These are phyloP conservation scores for Cyathus striatus DNA, from an alignment of 768 basidiomycete genomes.

Conservation along the genomic window DNA sequence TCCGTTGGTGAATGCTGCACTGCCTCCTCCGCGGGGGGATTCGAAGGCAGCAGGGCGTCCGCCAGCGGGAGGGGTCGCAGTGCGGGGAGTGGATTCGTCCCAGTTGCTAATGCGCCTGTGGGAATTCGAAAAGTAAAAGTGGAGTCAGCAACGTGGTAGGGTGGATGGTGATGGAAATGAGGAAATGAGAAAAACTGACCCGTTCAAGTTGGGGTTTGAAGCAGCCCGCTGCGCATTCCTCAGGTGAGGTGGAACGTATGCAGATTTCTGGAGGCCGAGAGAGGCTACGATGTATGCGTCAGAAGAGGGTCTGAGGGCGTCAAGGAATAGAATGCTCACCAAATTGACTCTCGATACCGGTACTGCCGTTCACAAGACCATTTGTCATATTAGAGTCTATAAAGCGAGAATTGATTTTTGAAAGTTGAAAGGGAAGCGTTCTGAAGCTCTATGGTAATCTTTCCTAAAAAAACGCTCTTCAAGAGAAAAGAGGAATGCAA, in stretches of 20 bases:
- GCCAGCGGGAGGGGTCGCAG: slow-evolving; percentile 38
- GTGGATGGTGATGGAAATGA: slow-evolving; percentile 5
- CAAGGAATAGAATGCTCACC: slow-evolving; percentile 35
- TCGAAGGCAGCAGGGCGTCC: too few relatives aligned
- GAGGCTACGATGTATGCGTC: slow-evolving; percentile 41
- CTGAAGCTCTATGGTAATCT: too few relatives aligned
- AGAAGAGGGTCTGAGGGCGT: slow-evolving; percentile 5
- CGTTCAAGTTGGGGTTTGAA: slow-evolving; percentile 61
- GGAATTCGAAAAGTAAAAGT: slow-evolving; percentile 9
- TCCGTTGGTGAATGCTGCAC: slow-evolving; percentile 30
- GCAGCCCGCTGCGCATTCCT: slow-evolving; percentile 84
- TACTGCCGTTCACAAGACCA: slow-evolving; percentile 79
- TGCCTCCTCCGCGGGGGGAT: slow-evolving; percentile 29
- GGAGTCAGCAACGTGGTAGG: too few relatives aligned
- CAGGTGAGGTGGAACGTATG: slow-evolving; percentile 88
- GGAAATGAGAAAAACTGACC: slow-evolving; percentile 33
- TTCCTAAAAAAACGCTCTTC: too few relatives aligned
- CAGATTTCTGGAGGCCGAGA: slow-evolving; percentile 73
- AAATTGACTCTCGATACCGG: slow-evolving; percentile 72
- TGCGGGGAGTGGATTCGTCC: slow-evolving; percentile 66
- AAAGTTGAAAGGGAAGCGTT: slow-evolving; percentile 11
- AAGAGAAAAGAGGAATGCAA: too few relatives aligned
- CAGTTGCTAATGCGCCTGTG: slow-evolving; percentile 63
- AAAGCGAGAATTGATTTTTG: slow-evolving; percentile 9
- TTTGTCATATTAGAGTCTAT: slow-evolving; percentile 73